Evolutionary conservation across 2,329 filamentous ascomycete species (phyloP), one percentile per base, ranked within the genome.

Genomic region (Lecanicillium sp.): DNA sequence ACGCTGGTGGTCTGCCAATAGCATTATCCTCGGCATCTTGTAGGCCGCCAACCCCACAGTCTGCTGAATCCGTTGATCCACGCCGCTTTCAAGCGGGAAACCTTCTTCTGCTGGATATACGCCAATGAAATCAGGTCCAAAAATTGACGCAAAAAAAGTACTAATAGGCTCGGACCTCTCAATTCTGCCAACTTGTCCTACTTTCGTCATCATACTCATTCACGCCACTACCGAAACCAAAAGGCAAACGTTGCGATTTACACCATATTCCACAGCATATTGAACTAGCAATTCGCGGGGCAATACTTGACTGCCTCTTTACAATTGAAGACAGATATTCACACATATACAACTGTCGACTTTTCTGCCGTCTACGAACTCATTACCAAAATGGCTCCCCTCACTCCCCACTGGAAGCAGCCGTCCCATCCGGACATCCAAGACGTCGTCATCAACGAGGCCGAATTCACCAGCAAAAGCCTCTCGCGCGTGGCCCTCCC

Each of bases 391-490:
- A 77, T 80, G 75, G 71, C 77, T 49, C 78, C 79, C 44, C 64
- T 82, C 45, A 75, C 64, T 52, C 79, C 79, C 45, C 69, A 74
- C 64, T 83, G 80, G 79, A 54, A 62, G 5, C 79, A 78, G 60
- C 79, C 79, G 49, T 83, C 79, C 30, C 79, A 83, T 64, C 74
- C 78, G 10, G 60, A 68, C 37, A 65, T 81, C 55, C 78, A 81
- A 59, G 66, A 79, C 51, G 78, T 83, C 58, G 62, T 79, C 54
- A 47, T 73, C 61, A 72, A 73, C 58, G 67, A 73, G 47, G 65
- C 69, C 51, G 71, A 74, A 51, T 84, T 78, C 65, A 75, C 74
- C 53, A 78, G 79, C 53, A 81, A 80, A 64, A 81, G 78, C 59
- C 59, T 79, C 54, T 81, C 80, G 33, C 73, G 66, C 52, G 65